Evolutionary conservation across 140 eudicot species (phyloP).

Genomic region (Oenanthe javanica): DNA sequence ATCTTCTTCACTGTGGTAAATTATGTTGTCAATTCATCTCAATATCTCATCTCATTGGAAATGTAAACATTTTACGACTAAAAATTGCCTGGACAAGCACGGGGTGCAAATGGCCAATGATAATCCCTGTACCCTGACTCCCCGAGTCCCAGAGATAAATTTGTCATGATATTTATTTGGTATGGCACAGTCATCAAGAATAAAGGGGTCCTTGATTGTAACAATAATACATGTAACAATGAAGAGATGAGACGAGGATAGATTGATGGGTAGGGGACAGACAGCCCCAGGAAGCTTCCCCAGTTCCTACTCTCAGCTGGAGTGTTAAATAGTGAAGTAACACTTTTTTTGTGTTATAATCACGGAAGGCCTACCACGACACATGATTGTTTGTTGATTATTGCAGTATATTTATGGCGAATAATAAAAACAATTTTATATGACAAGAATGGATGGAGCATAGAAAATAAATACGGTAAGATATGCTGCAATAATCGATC

Average conservation of each 20-base stretch:
- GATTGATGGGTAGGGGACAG: neutral
- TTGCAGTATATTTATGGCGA: too few relatives aligned
- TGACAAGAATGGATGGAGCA: too few relatives aligned
- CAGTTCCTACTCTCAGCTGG: neutral
- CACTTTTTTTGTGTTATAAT: neutral
- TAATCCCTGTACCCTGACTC: neutral
- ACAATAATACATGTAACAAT: neutral
- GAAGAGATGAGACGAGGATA: neutral
- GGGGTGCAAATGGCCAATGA: neutral
- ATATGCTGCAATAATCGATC: too few relatives aligned
- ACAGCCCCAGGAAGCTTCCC: neutral
- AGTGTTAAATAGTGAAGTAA: neutral
- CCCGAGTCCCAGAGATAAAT: neutral
- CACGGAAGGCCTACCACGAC: too few relatives aligned
- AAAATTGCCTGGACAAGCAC: neutral
- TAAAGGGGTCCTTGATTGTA: neutral
- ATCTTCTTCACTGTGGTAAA: neutral
- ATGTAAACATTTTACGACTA: neutral
- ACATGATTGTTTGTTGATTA: too few relatives aligned
- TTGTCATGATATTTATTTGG: neutral
- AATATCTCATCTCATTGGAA: neutral
- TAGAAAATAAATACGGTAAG: too few relatives aligned
- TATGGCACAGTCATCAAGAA: neutral
- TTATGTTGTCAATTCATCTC: neutral
- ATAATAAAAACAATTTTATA: too few relatives aligned